Base-by-base conservation (phyloP, 176 grass and related monocot species). In the Pontederia paniculata region DNA sequence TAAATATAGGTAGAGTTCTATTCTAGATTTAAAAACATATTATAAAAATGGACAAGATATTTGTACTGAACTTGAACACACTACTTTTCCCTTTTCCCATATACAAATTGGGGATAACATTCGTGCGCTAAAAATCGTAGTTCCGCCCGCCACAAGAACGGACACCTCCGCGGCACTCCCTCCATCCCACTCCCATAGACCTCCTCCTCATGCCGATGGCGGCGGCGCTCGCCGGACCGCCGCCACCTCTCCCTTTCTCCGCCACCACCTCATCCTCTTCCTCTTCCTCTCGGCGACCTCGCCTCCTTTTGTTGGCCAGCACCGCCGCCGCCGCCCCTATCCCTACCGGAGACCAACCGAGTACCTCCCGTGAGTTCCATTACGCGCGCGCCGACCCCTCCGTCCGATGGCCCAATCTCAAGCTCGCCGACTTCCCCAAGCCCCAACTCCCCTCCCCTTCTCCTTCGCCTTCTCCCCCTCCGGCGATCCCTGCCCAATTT, bases 361-460 rank as follows among this genome's bases (percentile, higher is more conserved):
- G 28, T 37, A 10, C 10, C 21, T 58, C 65, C 21, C 19, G 60
- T 0, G 79, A 84, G 21, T 89, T 96, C 71, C 76, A 96, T 20
- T 89, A 89, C 71, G 76, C 85, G 22, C 79, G 82, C 44, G 90
- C 90, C 15, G 90, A 96, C 63, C 82, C 85, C 15, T 81, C 79
- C 52, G 7, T 89, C 16, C 91, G 91, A 19, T 96, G 91, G 86
- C 86, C 91, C 8, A 15, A 79, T 74, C 82, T 96, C 73, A 77
- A 88, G 70, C 66, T 70, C 52, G 71, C 61, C 8, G 70, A 86
- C 63, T 76, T 84, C 18, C 72, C 84, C 44, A 77, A 73, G 11
- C 20, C 76, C 45, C 80, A 78, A 23, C 71, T 63, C 42, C 75
- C 77, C 45, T 73, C 75, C n/a, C 20, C 58, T 63, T 16, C 74